Evolutionary conservation across 2,329 filamentous ascomycete species (phyloP), one percentile per base, ranked within the genome.

Genomic region (Juglanconis oblonga): DNA sequence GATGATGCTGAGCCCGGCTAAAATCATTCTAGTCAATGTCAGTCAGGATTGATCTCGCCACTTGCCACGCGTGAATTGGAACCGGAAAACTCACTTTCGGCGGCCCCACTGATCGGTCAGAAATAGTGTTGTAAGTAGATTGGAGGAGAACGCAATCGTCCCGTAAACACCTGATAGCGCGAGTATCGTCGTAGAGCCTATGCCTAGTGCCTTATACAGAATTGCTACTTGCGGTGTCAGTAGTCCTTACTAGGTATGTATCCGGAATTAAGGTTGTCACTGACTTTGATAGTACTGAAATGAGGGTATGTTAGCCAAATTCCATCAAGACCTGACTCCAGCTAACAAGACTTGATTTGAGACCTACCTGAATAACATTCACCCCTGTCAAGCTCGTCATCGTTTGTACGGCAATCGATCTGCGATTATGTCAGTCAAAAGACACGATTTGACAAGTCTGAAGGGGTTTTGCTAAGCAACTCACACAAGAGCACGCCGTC

Each of bases 31-130:
- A 13, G 1, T 31, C 4, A 9, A 13, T 11, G 11, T 40, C 2
- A 53, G 48, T 17, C 10, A 10, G 3, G 24, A 44, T 17, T 8
- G 17, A 31, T 14, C 4, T 2, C 5, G 13, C n/a, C 24, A 32
- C 3, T 3, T 14, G 4, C 9, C 6, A 8, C 1, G 32, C 5
- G 7, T 5, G 5, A 8, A 17, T 14, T 38, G 11, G 10, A 33
- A 52, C 13, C 3, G 9, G 45, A 9, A 50, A 14, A 64, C 69
- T 49, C 66, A 79, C 76, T 82, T 84, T 60, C 83, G 76, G 40
- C 82, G 80, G 48, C 83, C 83, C 82, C 82, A 86, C 68, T 81
- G 81, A 67, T 85, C 83, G 1, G 79, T 79, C 10, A 86, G 69
- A 62, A 73, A 84, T 47, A 74, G 73, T 0, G 81, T 84, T 0